Evolutionary conservation across 148 eudicot genomes (phyloP).

Genomic region (Rhododendron simsii): DNA sequence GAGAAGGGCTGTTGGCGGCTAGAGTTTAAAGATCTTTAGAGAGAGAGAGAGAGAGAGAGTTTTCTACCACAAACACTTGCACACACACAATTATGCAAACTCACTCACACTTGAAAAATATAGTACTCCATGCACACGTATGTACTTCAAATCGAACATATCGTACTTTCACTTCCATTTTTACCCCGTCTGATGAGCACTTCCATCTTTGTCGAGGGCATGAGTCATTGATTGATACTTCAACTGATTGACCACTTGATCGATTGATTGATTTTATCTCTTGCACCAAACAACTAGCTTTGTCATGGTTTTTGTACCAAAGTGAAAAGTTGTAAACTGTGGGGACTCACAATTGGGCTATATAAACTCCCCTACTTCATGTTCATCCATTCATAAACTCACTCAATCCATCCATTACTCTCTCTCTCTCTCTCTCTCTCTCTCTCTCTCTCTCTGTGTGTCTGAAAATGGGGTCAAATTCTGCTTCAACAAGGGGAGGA

Average conservation of each 20-base stretch:
- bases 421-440: constrained; percentile 15
- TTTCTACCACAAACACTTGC: no score
- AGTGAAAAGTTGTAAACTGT: background rate
- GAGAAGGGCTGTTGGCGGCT: no score
- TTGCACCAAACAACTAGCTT: background rate
- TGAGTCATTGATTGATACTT: constrained; percentile 7
- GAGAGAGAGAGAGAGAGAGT: no score
- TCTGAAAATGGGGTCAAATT: constrained; percentile 1
- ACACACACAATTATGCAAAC: no score
- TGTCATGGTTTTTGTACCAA: background rate
- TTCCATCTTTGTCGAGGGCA: background rate
- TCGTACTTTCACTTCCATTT: no score
- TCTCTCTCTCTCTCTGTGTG: background rate
- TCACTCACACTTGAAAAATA: no score
- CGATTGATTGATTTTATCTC: background rate
- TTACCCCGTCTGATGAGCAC: no score
- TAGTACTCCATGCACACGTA: no score
- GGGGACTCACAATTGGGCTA: constrained; percentile 11
- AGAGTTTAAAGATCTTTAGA: no score
- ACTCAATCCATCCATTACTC: background rate
- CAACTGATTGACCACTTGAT: background rate
- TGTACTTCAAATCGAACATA: no score
- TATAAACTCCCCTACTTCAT: background rate
- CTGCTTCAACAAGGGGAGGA: background rate
- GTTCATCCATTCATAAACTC: background rate